These are phyloP conservation scores for Nicotiana noctiflora DNA, from an alignment of 257 asterid species.

Conservation along the genomic window DNA sequence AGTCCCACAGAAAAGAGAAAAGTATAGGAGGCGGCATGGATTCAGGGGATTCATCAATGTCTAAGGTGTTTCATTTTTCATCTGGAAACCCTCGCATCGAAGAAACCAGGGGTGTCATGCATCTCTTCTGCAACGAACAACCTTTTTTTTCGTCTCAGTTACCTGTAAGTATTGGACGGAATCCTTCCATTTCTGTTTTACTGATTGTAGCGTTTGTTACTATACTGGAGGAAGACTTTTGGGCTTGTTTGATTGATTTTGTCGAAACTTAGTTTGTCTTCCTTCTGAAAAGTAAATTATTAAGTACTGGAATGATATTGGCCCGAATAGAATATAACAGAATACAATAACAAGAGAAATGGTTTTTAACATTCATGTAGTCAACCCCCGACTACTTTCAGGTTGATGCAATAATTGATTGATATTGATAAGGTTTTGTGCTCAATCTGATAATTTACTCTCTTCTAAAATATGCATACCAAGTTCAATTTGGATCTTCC, in stretches of 20 bases:
- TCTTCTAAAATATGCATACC: not conserved
- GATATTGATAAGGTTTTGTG: not conserved
- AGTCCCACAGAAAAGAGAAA: too few relatives aligned
- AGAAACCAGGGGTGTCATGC: conserved; percentile 88
- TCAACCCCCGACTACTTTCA: not conserved
- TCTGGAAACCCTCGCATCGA: conserved; percentile 99
- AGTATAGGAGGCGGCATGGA: not conserved
- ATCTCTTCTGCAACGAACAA: conserved; percentile 47
- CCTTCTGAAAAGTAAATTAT: not conserved
- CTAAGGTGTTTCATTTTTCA: conserved; percentile 53
- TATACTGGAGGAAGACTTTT: not conserved
- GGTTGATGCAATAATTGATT: not conserved
- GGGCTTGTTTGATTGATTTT: not conserved
- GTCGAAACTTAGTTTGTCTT: not conserved
- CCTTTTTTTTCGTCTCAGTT: conserved; percentile 38
- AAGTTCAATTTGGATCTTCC: not conserved
- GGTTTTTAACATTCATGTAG: not conserved
- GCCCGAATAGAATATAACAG: not conserved
- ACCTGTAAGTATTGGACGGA: conserved; percentile 40
- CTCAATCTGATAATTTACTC: not conserved
- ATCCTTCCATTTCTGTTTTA: not conserved
- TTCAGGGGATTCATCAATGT: conserved; percentile 3
- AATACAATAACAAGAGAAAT: too few relatives aligned
- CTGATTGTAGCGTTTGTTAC: not conserved
- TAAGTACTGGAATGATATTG: not conserved